Evolutionary conservation across 768 basidiomycete species (phyloP).

Genomic region (Xerocomellus chrysenteron): DNA sequence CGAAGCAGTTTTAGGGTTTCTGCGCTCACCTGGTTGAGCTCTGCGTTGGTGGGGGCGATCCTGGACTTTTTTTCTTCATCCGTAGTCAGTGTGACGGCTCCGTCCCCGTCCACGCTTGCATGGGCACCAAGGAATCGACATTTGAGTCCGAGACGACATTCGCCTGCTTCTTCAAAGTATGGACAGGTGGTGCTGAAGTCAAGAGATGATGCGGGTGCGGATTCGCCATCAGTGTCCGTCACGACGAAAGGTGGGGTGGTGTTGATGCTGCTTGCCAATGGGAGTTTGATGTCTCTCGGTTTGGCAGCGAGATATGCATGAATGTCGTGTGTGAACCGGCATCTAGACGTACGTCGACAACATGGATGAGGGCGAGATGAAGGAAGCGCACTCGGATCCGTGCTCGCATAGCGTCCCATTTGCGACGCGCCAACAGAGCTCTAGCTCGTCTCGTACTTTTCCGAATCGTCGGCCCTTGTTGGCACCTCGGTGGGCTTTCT

Average conservation of each 20-base stretch:
- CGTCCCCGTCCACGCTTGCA: constrained; percentile 46
- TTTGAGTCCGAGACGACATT: constrained; percentile 63
- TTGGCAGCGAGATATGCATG: constrained; percentile 74
- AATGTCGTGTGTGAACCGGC: constrained; percentile 80
- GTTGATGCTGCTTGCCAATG: constrained; percentile 42
- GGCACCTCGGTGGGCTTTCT: constrained; percentile 72
- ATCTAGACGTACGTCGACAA: constrained; percentile 41
- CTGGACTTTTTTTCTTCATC: constrained; percentile 62
- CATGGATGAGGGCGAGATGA: background rate
- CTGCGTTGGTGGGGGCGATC: constrained; percentile 47
- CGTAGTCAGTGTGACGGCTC: constrained; percentile 41
- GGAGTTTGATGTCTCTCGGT: constrained; percentile 66
- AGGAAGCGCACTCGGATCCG: constrained; percentile 53
- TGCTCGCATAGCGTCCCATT: constrained; percentile 68
- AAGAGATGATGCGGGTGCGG: constrained; percentile 10
- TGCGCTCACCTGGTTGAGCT: constrained; percentile 67
- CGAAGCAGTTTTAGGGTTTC: constrained; percentile 61
- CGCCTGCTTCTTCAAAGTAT: constrained; percentile 28
- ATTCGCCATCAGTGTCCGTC: constrained; percentile 5
- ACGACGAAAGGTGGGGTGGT: constrained; percentile 52
- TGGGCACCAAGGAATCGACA: constrained; percentile 91
- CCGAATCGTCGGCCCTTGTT: constrained; percentile 84
- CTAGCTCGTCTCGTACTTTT: constrained; percentile 74
- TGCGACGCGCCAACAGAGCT: constrained; percentile 81
- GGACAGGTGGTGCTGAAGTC: constrained; percentile 25